Base-by-base conservation (phyloP, 176 grass and related monocot genomes). In the Otatea glauca region DNA sequence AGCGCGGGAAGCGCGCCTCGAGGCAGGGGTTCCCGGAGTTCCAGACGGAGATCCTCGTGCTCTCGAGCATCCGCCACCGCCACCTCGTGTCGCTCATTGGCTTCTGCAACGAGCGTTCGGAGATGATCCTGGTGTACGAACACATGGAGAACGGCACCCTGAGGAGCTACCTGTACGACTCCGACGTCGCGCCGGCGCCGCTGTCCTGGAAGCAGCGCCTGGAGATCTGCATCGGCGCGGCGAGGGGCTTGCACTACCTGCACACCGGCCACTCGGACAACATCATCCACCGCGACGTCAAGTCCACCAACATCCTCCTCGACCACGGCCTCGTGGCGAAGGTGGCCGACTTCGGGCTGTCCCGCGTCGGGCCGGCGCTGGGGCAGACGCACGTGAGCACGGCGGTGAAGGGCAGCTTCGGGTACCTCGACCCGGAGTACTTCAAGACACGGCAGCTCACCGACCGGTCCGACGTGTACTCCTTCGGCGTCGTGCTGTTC, bases 211-310 rank as follows among this genome's bases (percentile, higher is more conserved):
- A 93, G 72, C 73, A 88, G 66, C 81, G 92, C 4, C 78, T 93
- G 13, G 86, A 93, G 38, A 88, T 93, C 39, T 93, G 92, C 85
- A 88, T 91, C 67, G 86, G 85, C 7, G 82, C 92, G 5, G 92
- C 92, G 8, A 67, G 79, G 43, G 92, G 88, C 0, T 84, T 93
- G 13, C 92, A 93, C 83, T 93, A 93, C 73, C 88, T 93, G 18
- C 92, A 93, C 76, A 72, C 85, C 1, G 86, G 85, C n/a, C 29
- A 80, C 74, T 32, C 84, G 5, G 76, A 90, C 59, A 90, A 83
- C 34, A 96, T 96, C 59, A 93, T 96, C 76, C 94, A 96, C 60
- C 90, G 94, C 5, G 94, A 96, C 77, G 94, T 96, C 68, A 96
- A 96, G 86, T 93, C 94, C 2, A 96, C 91, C 42, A 96, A 96